Base-by-base conservation (phyloP, 192 early-diverging fungal species). In the Obelidium mucronatum region DNA sequence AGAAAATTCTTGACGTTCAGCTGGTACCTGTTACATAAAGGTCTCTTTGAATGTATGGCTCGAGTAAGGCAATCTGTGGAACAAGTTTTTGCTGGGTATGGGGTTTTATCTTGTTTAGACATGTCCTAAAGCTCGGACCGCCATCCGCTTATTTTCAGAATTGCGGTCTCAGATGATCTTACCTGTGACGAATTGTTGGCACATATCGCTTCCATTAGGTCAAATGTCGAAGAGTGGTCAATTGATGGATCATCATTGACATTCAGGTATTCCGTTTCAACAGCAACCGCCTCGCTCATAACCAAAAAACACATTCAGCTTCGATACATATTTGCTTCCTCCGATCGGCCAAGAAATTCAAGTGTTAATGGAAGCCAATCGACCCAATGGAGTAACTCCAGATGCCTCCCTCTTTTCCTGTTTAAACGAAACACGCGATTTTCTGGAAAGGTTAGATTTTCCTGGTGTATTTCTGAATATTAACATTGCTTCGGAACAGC, bases 21-120 rank as follows among this genome's bases (percentile, higher is more conserved):
- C 74, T 97, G 95, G 94, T 97, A 92, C 90, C 82, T 99, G 33
- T 75, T 99, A 65, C 92, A 98, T 74, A 86, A 89, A 63, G 96
- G 96, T 0, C 96, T 95, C 93, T 91, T 87, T 68, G 76, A 81
- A 60, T 86, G 89, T 69, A 89, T 91, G 70, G 86, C 83, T n/a
- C 79, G 84, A 55, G 90, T 98, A 40, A 77, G 85, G 26, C 70
- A 78, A 15, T 93, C 92, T 11, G 91, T 94, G 19, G 86, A 94
- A 66, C 80, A 88, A 34, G 76, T 86, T 24, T 60, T 93, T 53
- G 84, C 84, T 56, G 74, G 84, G 90, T 93, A 84, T 44, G 80
- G 11, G 61, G 35, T 40, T 30, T 44, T 61, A 24, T 31, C 17
- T 17, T 44, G 6, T 44, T 5, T 17, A 11, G 42, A n/a, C n/a